Evolutionary conservation across 352 stramenopile genomes (phyloP).

Genomic region (Blastocystis sp.): DNA sequence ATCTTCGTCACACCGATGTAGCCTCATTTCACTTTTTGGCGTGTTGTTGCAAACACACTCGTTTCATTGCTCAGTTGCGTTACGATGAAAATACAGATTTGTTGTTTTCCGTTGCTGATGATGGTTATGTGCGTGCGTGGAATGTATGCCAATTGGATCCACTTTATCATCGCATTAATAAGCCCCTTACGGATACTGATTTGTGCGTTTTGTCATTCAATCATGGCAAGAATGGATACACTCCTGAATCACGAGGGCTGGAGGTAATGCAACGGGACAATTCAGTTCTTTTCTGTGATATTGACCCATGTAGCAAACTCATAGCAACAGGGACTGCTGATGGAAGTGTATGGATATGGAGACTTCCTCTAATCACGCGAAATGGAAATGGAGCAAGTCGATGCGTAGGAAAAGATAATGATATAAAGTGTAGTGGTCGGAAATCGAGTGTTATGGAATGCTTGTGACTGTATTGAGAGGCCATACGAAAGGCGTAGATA

Average conservation of each 20-base stretch:
- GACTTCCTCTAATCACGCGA: not conserved
- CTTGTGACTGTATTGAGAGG: not conserved
- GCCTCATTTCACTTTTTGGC: not conserved
- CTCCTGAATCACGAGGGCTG: not conserved
- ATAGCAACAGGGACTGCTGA: not conserved
- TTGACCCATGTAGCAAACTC: not conserved
- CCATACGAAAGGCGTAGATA: conserved; percentile 37
- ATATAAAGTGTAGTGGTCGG: not conserved
- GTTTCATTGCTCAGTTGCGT: conserved; percentile 7
- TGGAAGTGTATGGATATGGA: conserved; percentile 8
- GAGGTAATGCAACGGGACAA: not conserved
- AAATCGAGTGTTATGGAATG: not conserved
- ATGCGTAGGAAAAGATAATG: not conserved
- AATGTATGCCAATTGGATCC: not conserved
- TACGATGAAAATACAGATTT: conserved; percentile 33
- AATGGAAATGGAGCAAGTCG: not conserved
- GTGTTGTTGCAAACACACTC: not conserved
- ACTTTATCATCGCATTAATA: not conserved
- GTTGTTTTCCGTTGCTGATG: conserved; percentile 35
- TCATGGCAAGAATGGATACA: not conserved
- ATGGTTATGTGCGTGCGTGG: conserved; percentile 28
- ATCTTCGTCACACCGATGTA: not conserved
- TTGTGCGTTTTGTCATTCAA: not conserved
- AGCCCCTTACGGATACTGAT: not conserved
- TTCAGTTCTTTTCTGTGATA: conserved; percentile 45